phyloP scores from a whole-genome alignment of 345 rosid species.

The Euphorbia lathyris region DNA sequence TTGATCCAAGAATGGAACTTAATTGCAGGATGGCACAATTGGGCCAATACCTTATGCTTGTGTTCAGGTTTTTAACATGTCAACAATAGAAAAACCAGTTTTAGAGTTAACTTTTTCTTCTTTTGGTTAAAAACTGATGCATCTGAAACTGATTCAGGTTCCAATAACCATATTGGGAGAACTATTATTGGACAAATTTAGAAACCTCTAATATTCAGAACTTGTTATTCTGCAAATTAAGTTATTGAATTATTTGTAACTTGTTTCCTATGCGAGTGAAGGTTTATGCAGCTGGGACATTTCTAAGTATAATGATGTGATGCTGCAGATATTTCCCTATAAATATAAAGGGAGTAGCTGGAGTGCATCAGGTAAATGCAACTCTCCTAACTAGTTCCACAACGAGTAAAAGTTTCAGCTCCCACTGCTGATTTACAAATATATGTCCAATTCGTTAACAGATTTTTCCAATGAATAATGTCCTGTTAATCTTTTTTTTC shows the following conservation, averaged over 20 bases:
- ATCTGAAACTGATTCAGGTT: conserved; percentile 39
- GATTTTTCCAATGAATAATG: too few species aligned
- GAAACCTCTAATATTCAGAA: conserved; percentile 80
- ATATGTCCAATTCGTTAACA: too few species aligned
- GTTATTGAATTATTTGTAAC: too few species aligned
- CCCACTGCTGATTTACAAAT: not conserved
- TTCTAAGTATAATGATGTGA: too few species aligned
- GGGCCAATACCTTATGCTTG: conserved; percentile 87
- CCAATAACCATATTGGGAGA: conserved; percentile 81
- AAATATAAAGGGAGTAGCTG: conserved; percentile 70
- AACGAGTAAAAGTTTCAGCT: not conserved
- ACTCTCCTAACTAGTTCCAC: not conserved
- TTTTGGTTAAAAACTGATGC: not conserved
- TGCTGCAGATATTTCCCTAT: conserved; percentile 90
- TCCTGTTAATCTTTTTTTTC: too few species aligned
- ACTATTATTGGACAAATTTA: conserved; percentile 63
- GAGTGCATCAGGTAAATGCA: conserved; percentile 62
- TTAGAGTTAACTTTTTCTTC: not conserved
- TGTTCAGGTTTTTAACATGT: conserved; percentile 47
- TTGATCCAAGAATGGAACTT: not conserved
- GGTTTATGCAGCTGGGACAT: too few species aligned
- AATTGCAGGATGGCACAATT: conserved; percentile 56
- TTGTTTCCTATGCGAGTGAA: too few species aligned
- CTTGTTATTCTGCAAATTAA: too few species aligned
- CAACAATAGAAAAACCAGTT: not conserved